These are phyloP conservation scores for Coemansia sp. DNA, from an alignment of 192 early-diverging fungal species.

Conservation along the genomic window DNA sequence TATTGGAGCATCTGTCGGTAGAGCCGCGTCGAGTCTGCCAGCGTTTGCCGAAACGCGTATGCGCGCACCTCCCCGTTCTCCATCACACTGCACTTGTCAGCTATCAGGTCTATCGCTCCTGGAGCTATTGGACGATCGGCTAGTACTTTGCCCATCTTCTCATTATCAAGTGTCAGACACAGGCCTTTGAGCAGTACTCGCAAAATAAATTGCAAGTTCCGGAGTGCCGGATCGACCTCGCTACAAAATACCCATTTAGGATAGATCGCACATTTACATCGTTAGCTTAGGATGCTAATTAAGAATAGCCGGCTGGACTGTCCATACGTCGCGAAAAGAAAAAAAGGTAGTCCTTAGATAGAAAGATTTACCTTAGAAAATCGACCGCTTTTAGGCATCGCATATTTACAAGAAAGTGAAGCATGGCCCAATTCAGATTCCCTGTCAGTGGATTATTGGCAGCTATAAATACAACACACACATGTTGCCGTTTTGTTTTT, in stretches of 20 bases:
- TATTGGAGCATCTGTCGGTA: conserved; percentile 45
- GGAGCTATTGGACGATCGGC: conserved; percentile 34
- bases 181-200: conserved; percentile 39
- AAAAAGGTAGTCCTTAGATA: background rate
- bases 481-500: conserved; percentile 8
- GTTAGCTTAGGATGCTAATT: background rate
- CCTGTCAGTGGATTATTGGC: conserved; percentile 44
- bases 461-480: conserved; percentile 23
- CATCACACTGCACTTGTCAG: conserved; percentile 30
- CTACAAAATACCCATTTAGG: background rate
- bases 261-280: background rate
- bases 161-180: conserved; percentile 13
- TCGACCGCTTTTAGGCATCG: conserved; percentile 54
- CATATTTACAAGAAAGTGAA: conserved; percentile 49
- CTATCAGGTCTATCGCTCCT: conserved; percentile 39
- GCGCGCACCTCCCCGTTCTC: conserved; percentile 44
- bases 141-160: conserved; percentile 28
- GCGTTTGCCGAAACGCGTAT: conserved; percentile 42
- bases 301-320: background rate
- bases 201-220: conserved; percentile 44
- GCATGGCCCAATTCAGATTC: conserved; percentile 52
- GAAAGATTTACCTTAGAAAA: conserved; percentile 23
- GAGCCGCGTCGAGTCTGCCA: conserved; percentile 32
- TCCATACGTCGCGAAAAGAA: background rate
- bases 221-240: conserved; percentile 34